phyloP scores from a whole-genome alignment of 164 flowering plant genomes.

The Umbellularia californica region DNA sequence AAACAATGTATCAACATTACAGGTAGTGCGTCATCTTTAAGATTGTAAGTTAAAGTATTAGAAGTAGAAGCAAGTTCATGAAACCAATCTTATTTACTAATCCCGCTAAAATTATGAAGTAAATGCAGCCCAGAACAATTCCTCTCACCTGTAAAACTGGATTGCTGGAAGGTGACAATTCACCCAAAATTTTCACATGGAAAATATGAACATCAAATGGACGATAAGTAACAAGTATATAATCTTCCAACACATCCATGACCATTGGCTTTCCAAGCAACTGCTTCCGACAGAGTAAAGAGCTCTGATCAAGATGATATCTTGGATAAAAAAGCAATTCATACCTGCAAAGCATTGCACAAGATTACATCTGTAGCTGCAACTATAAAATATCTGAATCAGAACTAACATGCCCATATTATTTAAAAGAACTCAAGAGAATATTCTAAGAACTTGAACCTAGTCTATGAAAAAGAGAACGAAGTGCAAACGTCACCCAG shows the following conservation, averaged over 20 bases:
- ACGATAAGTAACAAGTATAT: conserved; percentile 85
- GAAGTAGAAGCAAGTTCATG: conserved; percentile 3
- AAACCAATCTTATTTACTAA: not conserved
- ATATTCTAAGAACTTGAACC: not conserved
- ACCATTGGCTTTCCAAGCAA: conserved; percentile 88
- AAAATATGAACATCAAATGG: conserved; percentile 95
- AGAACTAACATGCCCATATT: not conserved
- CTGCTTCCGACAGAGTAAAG: conserved; percentile 75
- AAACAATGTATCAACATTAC: conserved; percentile 27
- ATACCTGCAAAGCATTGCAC: conserved; percentile 52
- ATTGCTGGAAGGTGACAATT: conserved; percentile 66
- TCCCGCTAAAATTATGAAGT: not conserved
- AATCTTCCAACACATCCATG: conserved; percentile 92
- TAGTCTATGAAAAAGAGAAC: too few species aligned
- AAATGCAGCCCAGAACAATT: conserved; percentile 10
- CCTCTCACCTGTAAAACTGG: conserved; percentile 76
- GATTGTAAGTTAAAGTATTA: conserved; percentile 7
- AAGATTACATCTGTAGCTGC: not conserved
- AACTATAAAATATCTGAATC: not conserved
- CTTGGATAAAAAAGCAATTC: conserved; percentile 96
- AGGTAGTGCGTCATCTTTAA: conserved; percentile 12
- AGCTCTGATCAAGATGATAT: conserved; percentile 97
- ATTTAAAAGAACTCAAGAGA: not conserved
- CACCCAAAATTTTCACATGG: conserved; percentile 72
- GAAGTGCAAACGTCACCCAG: not conserved